These are phyloP conservation scores for Lipomyces japonicus DNA, from an alignment of 805 yeast genomes.

Conservation along the genomic window DNA sequence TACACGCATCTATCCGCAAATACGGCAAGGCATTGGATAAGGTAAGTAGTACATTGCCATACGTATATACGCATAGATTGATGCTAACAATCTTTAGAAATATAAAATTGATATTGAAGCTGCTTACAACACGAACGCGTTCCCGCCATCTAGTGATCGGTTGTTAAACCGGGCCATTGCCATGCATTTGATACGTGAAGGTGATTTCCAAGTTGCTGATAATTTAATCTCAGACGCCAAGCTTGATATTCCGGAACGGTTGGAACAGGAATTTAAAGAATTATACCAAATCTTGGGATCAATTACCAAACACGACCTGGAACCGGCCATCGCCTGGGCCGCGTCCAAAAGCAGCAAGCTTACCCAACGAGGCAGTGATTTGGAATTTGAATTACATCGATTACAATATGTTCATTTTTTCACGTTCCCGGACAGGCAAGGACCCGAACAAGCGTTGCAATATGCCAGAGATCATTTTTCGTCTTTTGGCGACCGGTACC, in stretches of 20 bases:
- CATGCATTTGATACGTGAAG: slow-evolving; percentile 48
- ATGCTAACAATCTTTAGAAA: slow-evolving; percentile 6
- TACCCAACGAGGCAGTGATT: slow-evolving; percentile 40
- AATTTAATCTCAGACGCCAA: slow-evolving; percentile 34
- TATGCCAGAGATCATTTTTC: slow-evolving; percentile 46
- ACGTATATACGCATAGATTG: not conserved
- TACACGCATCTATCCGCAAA: slow-evolving; percentile 33
- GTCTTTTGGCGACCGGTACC: slow-evolving; percentile 41
- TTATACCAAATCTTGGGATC: slow-evolving; percentile 45
- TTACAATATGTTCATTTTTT: slow-evolving; percentile 41
- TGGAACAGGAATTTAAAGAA: slow-evolving; percentile 41
- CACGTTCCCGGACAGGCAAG: slow-evolving; percentile 2
- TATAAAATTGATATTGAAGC: slow-evolving; percentile 24
- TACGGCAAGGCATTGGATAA: slow-evolving; percentile 38
- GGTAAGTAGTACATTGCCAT: slow-evolving; percentile 23
- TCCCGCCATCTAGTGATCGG: slow-evolving; percentile 24
- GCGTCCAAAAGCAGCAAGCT: slow-evolving; percentile 33
- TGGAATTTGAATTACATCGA: slow-evolving; percentile 47
- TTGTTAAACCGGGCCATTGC: slow-evolving; percentile 44
- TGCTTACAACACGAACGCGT: slow-evolving; percentile 20
- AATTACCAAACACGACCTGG: slow-evolving; percentile 39
- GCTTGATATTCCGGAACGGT: slow-evolving; percentile 32
- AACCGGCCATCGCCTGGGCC: slow-evolving; percentile 52
- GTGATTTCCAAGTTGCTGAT: slow-evolving; percentile 42
- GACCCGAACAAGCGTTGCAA: slow-evolving; percentile 36